These are phyloP conservation scores for Ceratocystis diversiconidia DNA, from an alignment of 2,329 filamentous ascomycete genomes.

Conservation along the genomic window DNA sequence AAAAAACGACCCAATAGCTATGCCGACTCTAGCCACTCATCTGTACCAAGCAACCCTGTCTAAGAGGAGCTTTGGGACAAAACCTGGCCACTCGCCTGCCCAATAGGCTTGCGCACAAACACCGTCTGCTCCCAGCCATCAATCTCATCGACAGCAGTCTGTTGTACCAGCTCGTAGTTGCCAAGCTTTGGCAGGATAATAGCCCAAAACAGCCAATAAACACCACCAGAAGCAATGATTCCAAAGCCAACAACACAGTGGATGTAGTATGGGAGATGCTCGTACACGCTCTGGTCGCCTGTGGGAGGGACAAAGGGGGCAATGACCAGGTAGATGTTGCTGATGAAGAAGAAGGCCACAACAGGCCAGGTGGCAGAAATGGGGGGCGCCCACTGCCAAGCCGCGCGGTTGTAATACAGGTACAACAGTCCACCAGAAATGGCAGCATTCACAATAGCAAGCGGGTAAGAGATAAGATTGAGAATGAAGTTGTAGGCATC, in stretches of 20 bases:
- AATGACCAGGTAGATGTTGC: conserved; percentile 46
- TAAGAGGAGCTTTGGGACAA: conserved; percentile 7
- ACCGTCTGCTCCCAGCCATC: conserved; percentile 50
- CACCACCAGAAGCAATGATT: conserved; percentile 36
- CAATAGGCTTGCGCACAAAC: conserved; percentile 33
- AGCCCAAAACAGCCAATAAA: conserved; percentile 45
- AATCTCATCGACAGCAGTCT: conserved; percentile 38
- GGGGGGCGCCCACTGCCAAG: conserved; percentile 39
- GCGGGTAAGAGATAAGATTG: conserved; percentile 50
- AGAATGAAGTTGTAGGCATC: conserved; percentile 52
- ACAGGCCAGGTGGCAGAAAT: conserved; percentile 41
- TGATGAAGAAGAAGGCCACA: conserved; percentile 43
- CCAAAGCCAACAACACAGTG: conserved; percentile 44
- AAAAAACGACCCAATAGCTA: background rate
- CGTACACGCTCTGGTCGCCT: conserved; percentile 38
- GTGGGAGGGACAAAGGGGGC: conserved; percentile 43
- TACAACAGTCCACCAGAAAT: conserved; percentile 39
- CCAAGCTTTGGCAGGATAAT: conserved; percentile 38
- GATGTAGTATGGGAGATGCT: conserved; percentile 41
- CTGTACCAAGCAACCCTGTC: background rate
- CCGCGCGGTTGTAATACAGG: conserved; percentile 36
- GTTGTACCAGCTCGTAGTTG: conserved; percentile 40
- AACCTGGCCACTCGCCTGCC: background rate
- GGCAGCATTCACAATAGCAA: conserved; percentile 43
- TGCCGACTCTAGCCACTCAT: background rate